Evolutionary conservation across 371 early-diverging fungal species (phyloP), one percentile per base, ranked within the genome.

Genomic region (Modicella reniformis): DNA sequence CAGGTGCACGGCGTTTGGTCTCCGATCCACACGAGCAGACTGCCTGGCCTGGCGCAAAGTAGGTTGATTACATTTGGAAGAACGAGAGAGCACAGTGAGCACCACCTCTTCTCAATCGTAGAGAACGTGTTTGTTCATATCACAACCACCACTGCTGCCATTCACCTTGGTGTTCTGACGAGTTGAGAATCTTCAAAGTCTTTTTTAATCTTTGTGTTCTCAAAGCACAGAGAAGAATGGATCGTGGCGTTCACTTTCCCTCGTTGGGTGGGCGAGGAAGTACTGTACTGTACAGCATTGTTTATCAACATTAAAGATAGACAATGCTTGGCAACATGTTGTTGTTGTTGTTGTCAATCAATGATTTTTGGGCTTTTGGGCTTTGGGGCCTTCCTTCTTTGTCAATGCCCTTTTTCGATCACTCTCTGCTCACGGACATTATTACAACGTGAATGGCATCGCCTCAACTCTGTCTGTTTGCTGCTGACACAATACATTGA

Each of bases 51-150:
- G 54, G 59, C 6, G 19, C 52, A 33, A 25, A 30, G 47, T 44
- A 41, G 3, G 32, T 19, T 17, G 37, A 52, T 15, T 69, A 69
- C 53, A 26, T 62, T 4, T 69, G 69, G 69, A 40, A 32, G n/a
- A 49, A 55, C 4, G n/a, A n/a, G 50, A 53, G 30, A 29, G 21
- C 13, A 53, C 17, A 12, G 60, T 40, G 44, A 62, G 32, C 25
- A 48, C 49, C n/a, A n/a, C 49, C 13, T 70, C 55, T 59, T 70
- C 48, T 0, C 64, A 9, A 10, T 64, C 2, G 53, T 53, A 6
- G 53, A 25, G 17, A 60, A 65, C 10, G 37, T 62, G 23, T 61
- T 69, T 58, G 51, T 69, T 23, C 62, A 69, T 29, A 58, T 48
- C 8, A n/a, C 19, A 23, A 58, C 57, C 0, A 56, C 58, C 25